phyloP scores from a whole-genome alignment of 352 stramenopile species.

The Porosira glacialis region DNA sequence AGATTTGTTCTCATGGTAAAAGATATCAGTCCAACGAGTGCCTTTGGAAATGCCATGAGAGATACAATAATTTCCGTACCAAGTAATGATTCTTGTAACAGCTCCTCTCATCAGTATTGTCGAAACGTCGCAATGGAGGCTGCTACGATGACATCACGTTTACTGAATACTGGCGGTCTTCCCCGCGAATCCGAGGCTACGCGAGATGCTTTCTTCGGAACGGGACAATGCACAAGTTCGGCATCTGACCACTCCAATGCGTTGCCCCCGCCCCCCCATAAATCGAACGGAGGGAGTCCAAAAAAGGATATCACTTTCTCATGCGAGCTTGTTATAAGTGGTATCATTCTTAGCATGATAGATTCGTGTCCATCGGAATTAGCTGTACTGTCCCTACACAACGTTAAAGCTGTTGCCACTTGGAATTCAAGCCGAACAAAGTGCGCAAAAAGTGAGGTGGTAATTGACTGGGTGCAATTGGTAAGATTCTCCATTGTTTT shows the following conservation, averaged over 20 bases:
- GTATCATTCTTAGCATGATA: slow-evolving; percentile 71
- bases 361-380: slow-evolving; percentile 74
- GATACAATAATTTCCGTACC: slow-evolving; percentile 19
- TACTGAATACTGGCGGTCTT: slow-evolving; percentile 34
- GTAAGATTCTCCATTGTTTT: too few relatives aligned
- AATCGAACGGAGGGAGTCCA: background rate
- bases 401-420: slow-evolving; percentile 54
- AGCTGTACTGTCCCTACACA: slow-evolving; percentile 56
- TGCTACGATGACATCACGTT: slow-evolving; percentile 25
- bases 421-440: slow-evolving; percentile 61
- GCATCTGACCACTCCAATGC: background rate
- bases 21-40: slow-evolving; percentile 24
- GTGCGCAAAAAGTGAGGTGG: slow-evolving; percentile 52
- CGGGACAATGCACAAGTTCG: slow-evolving; percentile 13
- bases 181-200: slow-evolving; percentile 48
- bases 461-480: slow-evolving; percentile 69
- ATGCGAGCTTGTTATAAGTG: slow-evolving; percentile 55
- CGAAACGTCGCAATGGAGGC: slow-evolving; percentile 8
- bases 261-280: background rate
- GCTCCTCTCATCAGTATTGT: slow-evolving; percentile 5
- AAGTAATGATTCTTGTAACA: slow-evolving; percentile 13
- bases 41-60: slow-evolving; percentile 36
- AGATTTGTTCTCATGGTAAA: slow-evolving; percentile 54
- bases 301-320: slow-evolving; percentile 44
- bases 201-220: slow-evolving; percentile 49